Evolutionary conservation across 768 basidiomycete species (phyloP).

Genomic region (Amanita pseudoporphyria): DNA sequence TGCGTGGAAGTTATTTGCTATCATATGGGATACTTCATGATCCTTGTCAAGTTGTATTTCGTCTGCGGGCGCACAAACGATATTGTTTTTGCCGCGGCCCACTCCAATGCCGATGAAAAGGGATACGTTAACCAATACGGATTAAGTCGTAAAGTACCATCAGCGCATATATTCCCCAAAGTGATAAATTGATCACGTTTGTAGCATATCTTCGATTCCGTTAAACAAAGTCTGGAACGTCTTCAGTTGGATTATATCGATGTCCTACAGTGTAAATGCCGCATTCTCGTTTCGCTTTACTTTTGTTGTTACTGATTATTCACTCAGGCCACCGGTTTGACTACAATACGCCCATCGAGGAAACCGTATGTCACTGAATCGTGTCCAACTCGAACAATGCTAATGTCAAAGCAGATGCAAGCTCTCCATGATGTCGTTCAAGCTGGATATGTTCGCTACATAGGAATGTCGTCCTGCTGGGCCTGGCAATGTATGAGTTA

Average conservation of each 20-base stretch:
- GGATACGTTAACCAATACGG: conserved; percentile 41
- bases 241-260: conserved; percentile 54
- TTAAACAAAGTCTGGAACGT: conserved; percentile 38
- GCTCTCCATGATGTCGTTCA: conserved; percentile 39
- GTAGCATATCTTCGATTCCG: conserved; percentile 45
- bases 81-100: conserved; percentile 7
- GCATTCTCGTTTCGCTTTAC: too few relatives aligned
- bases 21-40: neutral
- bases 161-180: neutral
- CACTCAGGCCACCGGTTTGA: conserved; percentile 28
- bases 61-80: conserved; percentile 13
- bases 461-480: conserved; percentile 28
- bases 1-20: neutral
- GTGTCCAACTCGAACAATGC: neutral
- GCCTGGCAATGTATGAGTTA: conserved; percentile 38
- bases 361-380: conserved; percentile 14
- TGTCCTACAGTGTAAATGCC: conserved; percentile 36
- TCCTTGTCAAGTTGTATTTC: conserved; percentile 17
- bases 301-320: too few relatives aligned
- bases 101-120: conserved; percentile 20
- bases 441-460: conserved; percentile 34
- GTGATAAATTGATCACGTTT: neutral
- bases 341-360: conserved; percentile 30
- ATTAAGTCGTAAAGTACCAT: conserved; percentile 28
- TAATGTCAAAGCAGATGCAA: conserved; percentile 24